Conservation (phyloP, 306 rosid species). For the Vigna mungo region DNA sequence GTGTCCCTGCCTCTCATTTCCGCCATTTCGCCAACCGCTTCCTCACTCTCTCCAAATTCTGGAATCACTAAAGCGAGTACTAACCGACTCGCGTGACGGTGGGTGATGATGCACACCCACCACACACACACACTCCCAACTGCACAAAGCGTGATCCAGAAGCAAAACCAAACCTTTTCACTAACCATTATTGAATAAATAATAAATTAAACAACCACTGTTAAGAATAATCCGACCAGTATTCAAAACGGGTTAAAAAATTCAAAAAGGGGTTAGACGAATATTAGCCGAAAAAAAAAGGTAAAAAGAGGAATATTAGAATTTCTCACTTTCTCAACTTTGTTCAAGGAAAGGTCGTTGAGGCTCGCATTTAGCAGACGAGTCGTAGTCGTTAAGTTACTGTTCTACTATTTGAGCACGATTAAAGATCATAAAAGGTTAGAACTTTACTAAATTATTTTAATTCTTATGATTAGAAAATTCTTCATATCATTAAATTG, state of each 20-base stretch:
- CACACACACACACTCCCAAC: conserved; percentile 36
- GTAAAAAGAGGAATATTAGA: background rate
- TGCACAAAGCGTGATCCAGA: conserved; percentile 60
- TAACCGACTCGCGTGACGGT: background rate
- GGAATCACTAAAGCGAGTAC: background rate
- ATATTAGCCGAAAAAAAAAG: background rate
- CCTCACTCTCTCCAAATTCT: conserved; percentile 32
- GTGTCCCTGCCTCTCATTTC: conserved; percentile 50
- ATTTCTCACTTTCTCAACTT: background rate
- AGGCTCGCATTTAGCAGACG: too few species aligned
- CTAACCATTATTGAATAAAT: background rate
- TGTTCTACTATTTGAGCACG: background rate
- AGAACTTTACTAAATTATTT: background rate
- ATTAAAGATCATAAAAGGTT: background rate
- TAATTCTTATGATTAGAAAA: background rate
- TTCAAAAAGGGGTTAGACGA: conserved; percentile 1
- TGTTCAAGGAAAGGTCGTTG: too few species aligned
- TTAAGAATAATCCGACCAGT: background rate
- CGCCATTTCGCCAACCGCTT: conserved; percentile 52
- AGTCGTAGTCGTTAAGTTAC: background rate
- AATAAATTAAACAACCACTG: background rate
- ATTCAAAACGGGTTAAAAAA: background rate
- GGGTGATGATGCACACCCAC: conserved; percentile 16
- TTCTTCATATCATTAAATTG: background rate
- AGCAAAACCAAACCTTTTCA: conserved; percentile 50